Evolutionary conservation across 768 basidiomycete species (phyloP), one percentile per base, ranked within the genome.

Genomic region (Coprinopsis strossmayeri): DNA sequence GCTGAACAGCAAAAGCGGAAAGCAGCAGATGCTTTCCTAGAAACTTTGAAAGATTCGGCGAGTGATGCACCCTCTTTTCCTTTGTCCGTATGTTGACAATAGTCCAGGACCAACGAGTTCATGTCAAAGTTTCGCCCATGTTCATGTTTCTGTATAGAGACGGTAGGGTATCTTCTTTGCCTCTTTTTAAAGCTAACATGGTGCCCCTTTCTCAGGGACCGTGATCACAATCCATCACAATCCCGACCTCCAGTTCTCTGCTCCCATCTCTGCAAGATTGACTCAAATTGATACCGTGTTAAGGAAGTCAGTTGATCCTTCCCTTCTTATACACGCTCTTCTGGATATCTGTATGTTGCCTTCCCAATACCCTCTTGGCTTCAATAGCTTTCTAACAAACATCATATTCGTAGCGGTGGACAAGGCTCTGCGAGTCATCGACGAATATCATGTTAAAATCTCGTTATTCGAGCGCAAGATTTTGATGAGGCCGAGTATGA

Each of bases 131-230:
- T 34, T 66, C 67, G 27, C 81, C 85, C 2, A 71, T 87, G 67
- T 84, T 72, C 57, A 74, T 87, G 49, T 86, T 86, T 66, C 69
- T 87, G 5, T 70, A 80, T 54, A 71, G 79, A 50, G 77, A 85
- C 58, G 84, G 84, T 75, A 57, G 45, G 65, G 61, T n/a, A n/a
- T 10, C n/a, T 20, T 18, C 53, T 11, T 45, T 44, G 30, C 1
- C 11, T 24, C 12, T 13, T 3, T 25, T 18, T 7, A 17, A 11
- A 49, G 37, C 12, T 27, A 5, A 28, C 49, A 26, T 35, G 46
- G 26, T 44, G 13, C 13, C 18, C 21, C 34, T 50, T 7, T 45
- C n/a, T 27, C 40, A 83, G 81, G 82, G 32, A 84, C 80, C 21
- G 73, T 85, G 28, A 78, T 86, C 34, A 79, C 82, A 5, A 73